A percentile compares a stretch with the other conserved stretches of the same genome.
Evolutionary conservation across 78 protist species (phyloP).

Genomic region (Tieghemostelium lacteum): DNA sequence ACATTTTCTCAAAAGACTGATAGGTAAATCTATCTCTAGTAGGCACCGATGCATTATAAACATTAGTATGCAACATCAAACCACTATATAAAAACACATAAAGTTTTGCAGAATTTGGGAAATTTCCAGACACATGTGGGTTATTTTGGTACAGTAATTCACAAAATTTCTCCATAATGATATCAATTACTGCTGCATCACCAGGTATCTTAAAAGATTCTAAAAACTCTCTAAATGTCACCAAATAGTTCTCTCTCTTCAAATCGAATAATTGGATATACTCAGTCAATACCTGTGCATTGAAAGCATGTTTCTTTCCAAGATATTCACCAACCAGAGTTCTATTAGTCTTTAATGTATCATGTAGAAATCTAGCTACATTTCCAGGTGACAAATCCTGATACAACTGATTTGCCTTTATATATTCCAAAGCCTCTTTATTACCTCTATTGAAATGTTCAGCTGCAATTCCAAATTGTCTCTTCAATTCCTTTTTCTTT

Average conservation of each 20-base stretch:
- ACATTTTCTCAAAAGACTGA: constrained; percentile 13
- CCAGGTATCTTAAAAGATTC: constrained; percentile 66
- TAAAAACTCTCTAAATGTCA: constrained; percentile 42
- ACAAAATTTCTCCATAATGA: constrained; percentile 37
- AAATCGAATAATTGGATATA: constrained; percentile 30
- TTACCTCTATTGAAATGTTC: constrained; percentile 43
- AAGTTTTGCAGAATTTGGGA: constrained; percentile 57
- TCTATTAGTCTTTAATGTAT: constrained; percentile 41
- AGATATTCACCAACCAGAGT: constrained; percentile 69
- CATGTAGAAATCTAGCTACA: constrained; percentile 35
- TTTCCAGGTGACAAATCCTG: background rate
- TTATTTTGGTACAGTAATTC: background rate
- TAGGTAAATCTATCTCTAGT: constrained; percentile 29
- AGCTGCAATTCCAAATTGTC: constrained; percentile 42
- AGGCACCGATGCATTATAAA: constrained; percentile 8
- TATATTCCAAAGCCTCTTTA: constrained; percentile 51
- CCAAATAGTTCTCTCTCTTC: background rate
- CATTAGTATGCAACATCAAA: constrained; percentile 84
- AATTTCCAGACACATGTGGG: background rate
- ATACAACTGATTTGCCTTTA: background rate
- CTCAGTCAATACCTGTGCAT: background rate
- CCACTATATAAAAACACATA: constrained; percentile 81
- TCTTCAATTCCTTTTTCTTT: constrained; percentile 17
- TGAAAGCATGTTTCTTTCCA: constrained; percentile 25
- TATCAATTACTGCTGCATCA: constrained; percentile 38